These are phyloP conservation scores for Aspergillus luchuensis DNA, from an alignment of 2,329 filamentous ascomycete species.

Conservation along the genomic window DNA sequence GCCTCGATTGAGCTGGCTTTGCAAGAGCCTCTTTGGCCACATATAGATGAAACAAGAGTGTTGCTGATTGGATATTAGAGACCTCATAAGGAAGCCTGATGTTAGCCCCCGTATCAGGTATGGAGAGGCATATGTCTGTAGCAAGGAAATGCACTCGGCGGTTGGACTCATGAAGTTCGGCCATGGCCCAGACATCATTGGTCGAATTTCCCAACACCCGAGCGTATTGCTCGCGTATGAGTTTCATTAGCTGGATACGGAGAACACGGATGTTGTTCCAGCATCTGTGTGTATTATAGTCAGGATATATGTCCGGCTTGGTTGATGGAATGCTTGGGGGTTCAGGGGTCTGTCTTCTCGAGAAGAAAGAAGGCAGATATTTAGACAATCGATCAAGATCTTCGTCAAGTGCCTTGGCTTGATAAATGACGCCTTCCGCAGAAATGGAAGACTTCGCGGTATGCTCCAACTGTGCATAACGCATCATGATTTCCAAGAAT, in stretches of 20 bases:
- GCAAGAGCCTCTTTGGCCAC: background rate
- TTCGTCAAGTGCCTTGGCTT: background rate
- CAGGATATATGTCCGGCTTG: background rate
- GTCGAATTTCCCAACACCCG: background rate
- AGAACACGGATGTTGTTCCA: slow-evolving; percentile 8
- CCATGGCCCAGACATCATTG: background rate
- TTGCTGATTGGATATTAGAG: background rate
- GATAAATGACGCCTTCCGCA: background rate
- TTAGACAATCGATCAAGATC: background rate
- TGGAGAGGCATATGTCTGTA: background rate
- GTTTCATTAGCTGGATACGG: background rate
- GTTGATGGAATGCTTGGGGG: background rate
- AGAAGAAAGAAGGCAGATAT: background rate
- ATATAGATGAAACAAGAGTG: slow-evolving; percentile 7
- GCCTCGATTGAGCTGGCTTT: background rate
- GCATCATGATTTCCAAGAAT: slow-evolving; percentile 6
- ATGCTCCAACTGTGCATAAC: slow-evolving; percentile 2
- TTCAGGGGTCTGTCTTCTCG: background rate
- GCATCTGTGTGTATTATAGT: background rate
- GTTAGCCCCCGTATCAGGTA: background rate
- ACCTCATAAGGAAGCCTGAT: background rate
- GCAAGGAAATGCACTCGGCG: background rate
- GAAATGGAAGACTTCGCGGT: background rate
- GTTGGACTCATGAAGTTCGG: background rate
- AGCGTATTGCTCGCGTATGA: background rate